Evolutionary conservation across 306 rosid species (phyloP), one percentile per base, ranked within the genome.

Genomic region (Quercus dentata): DNA sequence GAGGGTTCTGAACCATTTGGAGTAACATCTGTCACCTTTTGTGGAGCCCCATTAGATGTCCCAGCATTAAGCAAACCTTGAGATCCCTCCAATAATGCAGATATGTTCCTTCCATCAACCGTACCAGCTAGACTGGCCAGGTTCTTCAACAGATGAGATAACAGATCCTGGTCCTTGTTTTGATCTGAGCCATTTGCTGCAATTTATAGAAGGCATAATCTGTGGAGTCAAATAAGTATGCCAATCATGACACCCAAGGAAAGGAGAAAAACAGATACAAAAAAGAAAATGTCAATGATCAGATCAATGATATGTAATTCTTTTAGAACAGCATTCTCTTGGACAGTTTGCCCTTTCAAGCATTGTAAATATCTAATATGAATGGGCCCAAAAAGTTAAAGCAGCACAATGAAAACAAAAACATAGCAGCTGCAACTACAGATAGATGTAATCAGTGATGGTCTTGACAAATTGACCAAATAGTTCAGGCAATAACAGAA

Each of bases 181-280:
- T 85, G 82, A 81, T 86, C 89, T 30, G 90, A 83, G 61, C 76
- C 86, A 83, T 82, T 89, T 79, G 94, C 98, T 94, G 92, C 88
- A 85, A 74, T 77, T 83, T 69, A 85, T 46, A 83, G 64, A 84
- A 75, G 77, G 74, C 78, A 87, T 20, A 51, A 76, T 78, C 70
- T 67, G 51, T 62, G 65, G n/a, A 82, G 84, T 86, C 85, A 71
- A 71, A 85, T 76, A 78, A 78, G 71, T 73, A 78, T 81, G 76
- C 25, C 70, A 77, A 69, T 65, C 81, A 81, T 62, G 80, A 73
- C 61, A 84, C 76, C 79, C 62, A 76, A 65, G 65, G 71, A 62
- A 65, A 64, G 56, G 56, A 68, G n/a, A 79, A 31, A 67, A 79
- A 58, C 15, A 31, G 38, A 30, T 77, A 69, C 74, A 79, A 38